Evolutionary conservation across 192 early-diverging fungal genomes (phyloP).

Genomic region (Cladochytrium replicatum): DNA sequence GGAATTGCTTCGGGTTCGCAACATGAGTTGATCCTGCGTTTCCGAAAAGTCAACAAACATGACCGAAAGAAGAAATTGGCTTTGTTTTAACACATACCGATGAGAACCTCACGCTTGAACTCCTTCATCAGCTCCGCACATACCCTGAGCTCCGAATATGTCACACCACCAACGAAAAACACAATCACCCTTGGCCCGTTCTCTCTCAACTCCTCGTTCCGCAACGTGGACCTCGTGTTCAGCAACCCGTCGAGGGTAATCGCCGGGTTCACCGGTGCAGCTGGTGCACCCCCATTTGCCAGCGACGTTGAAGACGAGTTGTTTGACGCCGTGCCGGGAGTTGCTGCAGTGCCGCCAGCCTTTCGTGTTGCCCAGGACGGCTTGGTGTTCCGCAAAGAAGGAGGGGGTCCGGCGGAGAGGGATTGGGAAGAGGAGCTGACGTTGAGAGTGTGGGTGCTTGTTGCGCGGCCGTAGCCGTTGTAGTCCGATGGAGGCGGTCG

Average conservation of each 20-base stretch:
- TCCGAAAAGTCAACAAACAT: neutral
- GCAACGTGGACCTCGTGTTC: neutral
- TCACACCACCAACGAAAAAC: conserved; percentile 39
- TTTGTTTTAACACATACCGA: too few relatives aligned
- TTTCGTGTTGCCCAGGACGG: conserved; percentile 26
- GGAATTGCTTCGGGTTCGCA: conserved; percentile 13
- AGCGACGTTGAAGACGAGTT: neutral
- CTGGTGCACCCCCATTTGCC: too few relatives aligned
- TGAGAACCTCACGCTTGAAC: conserved; percentile 27
- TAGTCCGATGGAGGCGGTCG: conserved; percentile 16
- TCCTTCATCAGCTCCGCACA: conserved; percentile 29
- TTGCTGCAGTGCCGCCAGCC: neutral
- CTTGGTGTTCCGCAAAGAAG: conserved; percentile 20
- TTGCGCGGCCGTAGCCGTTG: conserved; percentile 9
- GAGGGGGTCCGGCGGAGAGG: too few relatives aligned
- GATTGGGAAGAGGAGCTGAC: too few relatives aligned
- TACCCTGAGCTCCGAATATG: conserved; percentile 32
- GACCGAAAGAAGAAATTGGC: neutral
- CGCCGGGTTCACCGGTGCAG: neutral
- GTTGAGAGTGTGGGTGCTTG: neutral
- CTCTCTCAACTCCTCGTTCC: conserved; percentile 11
- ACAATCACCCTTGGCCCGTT: conserved; percentile 33
- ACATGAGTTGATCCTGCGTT: conserved; percentile 17
- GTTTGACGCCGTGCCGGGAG: neutral
- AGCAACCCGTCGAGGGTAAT: neutral